These are phyloP conservation scores for Gamarada debralockiae DNA, from an alignment of 495 filamentous ascomycete genomes.

Conservation along the genomic window DNA sequence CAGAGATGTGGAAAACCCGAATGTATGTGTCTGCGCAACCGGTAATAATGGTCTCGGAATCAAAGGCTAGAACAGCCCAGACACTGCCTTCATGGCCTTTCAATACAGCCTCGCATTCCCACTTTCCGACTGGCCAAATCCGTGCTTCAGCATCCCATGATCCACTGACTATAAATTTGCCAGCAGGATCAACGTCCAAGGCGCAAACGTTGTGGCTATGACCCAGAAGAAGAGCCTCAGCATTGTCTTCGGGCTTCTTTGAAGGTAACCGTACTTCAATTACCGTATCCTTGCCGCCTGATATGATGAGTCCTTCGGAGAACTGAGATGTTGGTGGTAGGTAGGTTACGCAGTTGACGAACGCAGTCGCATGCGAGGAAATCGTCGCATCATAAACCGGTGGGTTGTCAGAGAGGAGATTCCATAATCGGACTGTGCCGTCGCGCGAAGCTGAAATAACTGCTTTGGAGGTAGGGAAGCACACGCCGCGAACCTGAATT, in stretches of 20 bases:
- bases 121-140: conserved; percentile 71
- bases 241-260: conserved; percentile 60
- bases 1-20: conserved; percentile 68
- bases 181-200: conserved; percentile 69
- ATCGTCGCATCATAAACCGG: conserved; percentile 74
- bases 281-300: conserved; percentile 84
- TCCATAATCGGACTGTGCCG: conserved; percentile 87
- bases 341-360: conserved; percentile 81
- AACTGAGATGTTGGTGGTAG: conserved; percentile 63
- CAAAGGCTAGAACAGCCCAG: conserved; percentile 86
- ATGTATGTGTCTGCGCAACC: conserved; percentile 90
- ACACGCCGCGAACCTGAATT: conserved; percentile 78
- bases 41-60: conserved; percentile 77
- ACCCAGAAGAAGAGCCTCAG: conserved; percentile 80
- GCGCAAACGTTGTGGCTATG: conserved; percentile 85
- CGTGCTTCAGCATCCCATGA: conserved; percentile 89
- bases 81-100: conserved; percentile 76
- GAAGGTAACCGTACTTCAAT: conserved; percentile 81
- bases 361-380: conserved; percentile 69
- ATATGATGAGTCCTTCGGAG: conserved; percentile 79
- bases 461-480: conserved; percentile 68
- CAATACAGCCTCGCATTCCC: conserved; percentile 68
- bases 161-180: conserved; percentile 77
- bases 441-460: conserved; percentile 87
- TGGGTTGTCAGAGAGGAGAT: conserved; percentile 54